A percentile compares a stretch with the other conserved stretches of the same genome.
Evolutionary conservation across 345 rosid species (phyloP).

Genomic region (Heritiera littoralis): DNA sequence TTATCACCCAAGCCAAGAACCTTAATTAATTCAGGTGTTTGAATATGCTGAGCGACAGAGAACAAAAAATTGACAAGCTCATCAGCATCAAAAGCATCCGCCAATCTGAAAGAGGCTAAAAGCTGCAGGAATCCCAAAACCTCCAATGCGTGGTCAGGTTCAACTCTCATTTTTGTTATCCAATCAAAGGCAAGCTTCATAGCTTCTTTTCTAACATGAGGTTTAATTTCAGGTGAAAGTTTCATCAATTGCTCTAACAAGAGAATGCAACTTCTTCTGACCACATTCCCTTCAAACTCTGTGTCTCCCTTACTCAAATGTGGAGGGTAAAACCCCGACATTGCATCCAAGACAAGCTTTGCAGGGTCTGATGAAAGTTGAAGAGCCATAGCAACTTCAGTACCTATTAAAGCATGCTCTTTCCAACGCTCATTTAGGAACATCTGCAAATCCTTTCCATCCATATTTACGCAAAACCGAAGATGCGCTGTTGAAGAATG

Average conservation of each 20-base stretch:
- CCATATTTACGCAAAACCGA: constrained; percentile 3
- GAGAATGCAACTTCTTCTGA: constrained; percentile 19
- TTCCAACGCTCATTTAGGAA: constrained; percentile 26
- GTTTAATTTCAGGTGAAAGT: constrained; percentile 23
- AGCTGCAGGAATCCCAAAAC: constrained; percentile 39
- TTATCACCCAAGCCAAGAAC: constrained; percentile 31
- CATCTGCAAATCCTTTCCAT: constrained; percentile 29
- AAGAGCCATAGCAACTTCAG: constrained; percentile 23
- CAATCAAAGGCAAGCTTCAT: constrained; percentile 28
- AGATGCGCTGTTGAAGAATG: constrained; percentile 15
- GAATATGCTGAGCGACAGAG: constrained; percentile 20
- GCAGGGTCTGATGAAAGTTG: constrained; percentile 37
- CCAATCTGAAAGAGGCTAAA: constrained; percentile 33
- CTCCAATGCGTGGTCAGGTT: constrained; percentile 21
- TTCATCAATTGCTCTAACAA: constrained; percentile 28
- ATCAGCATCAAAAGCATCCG: constrained; percentile 29
- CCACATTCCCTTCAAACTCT: constrained; percentile 16
- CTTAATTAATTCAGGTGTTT: constrained; percentile 27
- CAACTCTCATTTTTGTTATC: constrained; percentile 29
- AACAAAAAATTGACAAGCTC: constrained; percentile 32
- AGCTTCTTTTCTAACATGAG: constrained; percentile 31
- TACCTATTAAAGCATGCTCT: constrained; percentile 16
- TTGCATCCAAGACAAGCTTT: constrained; percentile 34
- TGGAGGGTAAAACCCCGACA: constrained; percentile 32
- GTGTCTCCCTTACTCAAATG: constrained; percentile 13